phyloP scores from a whole-genome alignment of 2,329 filamentous ascomycete genomes.

The Beauveria medogensis region DNA sequence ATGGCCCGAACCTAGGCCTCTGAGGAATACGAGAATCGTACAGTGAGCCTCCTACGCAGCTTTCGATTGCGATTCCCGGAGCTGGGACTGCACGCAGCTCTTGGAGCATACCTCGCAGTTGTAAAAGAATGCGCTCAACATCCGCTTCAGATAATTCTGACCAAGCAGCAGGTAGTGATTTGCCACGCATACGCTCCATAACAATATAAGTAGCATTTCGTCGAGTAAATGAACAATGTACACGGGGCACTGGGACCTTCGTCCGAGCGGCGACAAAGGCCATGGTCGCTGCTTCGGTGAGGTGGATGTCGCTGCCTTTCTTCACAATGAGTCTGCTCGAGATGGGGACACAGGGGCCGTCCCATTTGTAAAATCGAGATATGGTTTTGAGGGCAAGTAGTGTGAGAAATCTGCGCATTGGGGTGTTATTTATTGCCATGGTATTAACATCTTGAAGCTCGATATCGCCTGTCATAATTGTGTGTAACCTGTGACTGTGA shows the following conservation, averaged over 20 bases:
- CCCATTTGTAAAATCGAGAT: background rate
- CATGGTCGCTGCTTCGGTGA: constrained; percentile 22
- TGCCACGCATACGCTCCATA: constrained; percentile 20
- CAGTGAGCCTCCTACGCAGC: constrained; percentile 20
- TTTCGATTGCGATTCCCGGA: constrained; percentile 16
- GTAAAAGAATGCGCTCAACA: constrained; percentile 17
- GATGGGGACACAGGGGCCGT: constrained; percentile 4
- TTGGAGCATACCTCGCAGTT: constrained; percentile 20
- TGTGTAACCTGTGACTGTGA: no score
- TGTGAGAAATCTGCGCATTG: background rate
- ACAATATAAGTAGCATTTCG: constrained; percentile 19
- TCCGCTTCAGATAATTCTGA: constrained; percentile 17
- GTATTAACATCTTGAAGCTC: background rate
- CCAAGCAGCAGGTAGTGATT: constrained; percentile 16
- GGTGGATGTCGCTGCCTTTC: constrained; percentile 8
- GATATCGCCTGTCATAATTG: no score
- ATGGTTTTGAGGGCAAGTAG: constrained; percentile 2
- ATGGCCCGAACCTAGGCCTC: constrained; percentile 22
- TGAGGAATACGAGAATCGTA: constrained; percentile 19
- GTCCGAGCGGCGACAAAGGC: constrained; percentile 22
- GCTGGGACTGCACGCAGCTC: constrained; percentile 19
- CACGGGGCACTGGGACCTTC: constrained; percentile 21
- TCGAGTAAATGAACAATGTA: constrained; percentile 18
- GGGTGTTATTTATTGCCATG: background rate
- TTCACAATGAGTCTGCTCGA: constrained; percentile 1